Conservation (phyloP, 345 rosid genomes). For the Cardamine occulta region DNA sequence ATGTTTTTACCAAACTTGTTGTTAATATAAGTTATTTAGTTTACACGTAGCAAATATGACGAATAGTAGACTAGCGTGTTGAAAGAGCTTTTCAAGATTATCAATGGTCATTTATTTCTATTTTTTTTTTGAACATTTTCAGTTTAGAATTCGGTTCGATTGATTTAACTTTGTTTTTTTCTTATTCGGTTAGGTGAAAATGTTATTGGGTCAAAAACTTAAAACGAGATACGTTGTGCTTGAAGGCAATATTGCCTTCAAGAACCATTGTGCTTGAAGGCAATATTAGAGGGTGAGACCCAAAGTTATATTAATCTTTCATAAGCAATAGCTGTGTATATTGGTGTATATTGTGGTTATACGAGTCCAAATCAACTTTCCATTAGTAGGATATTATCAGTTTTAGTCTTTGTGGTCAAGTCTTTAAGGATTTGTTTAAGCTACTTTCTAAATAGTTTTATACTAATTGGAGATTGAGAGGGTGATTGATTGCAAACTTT, state of each 20-base stretch:
- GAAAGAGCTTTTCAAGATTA: conserved; percentile 19
- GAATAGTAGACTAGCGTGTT: conserved; percentile 2
- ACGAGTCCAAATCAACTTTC: not conserved
- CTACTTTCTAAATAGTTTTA: too few relatives aligned
- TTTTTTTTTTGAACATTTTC: not conserved
- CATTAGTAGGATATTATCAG: not conserved
- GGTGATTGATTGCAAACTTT: too few relatives aligned
- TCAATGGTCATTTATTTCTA: conserved; percentile 21
- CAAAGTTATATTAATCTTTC: not conserved
- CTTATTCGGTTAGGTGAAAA: not conserved
- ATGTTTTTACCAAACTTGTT: too few relatives aligned
- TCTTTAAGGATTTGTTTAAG: too few relatives aligned
- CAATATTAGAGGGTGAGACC: not conserved
- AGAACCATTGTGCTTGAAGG: not conserved
- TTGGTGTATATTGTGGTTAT: not conserved
- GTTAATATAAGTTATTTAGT: not conserved
- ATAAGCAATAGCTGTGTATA: not conserved
- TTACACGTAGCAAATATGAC: conserved; percentile 36
- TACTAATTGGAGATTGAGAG: too few relatives aligned
- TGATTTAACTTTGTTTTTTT: not conserved
- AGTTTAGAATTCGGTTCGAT: conserved; percentile 10
- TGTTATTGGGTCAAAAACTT: not conserved
- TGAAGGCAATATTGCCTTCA: too few relatives aligned
- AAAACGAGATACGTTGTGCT: not conserved
- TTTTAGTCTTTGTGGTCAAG: too few relatives aligned